A percentile compares a stretch with the other conserved stretches of the same genome.
phyloP scores from a whole-genome alignment of 2,329 filamentous ascomycete species.

The Sporothrix dimorphospora region DNA sequence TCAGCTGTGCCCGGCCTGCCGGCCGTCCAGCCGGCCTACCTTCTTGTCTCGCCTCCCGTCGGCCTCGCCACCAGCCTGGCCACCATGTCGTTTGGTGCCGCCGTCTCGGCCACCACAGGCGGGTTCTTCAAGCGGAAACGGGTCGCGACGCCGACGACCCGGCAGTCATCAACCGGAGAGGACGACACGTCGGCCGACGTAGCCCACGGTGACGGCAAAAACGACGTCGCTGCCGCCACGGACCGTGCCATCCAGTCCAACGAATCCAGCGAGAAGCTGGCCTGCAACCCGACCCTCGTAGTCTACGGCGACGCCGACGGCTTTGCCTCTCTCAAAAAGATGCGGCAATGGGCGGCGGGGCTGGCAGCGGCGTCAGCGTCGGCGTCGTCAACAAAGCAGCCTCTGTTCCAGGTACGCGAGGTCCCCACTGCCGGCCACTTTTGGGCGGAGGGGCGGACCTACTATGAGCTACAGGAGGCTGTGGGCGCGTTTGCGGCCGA shows the following conservation, averaged over 20 bases:
- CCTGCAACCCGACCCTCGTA: slow-evolving; percentile 64
- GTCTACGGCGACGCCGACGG: slow-evolving; percentile 76
- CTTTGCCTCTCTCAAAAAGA: slow-evolving; percentile 68
- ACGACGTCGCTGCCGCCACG: neutral
- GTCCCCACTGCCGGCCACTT: slow-evolving; percentile 58
- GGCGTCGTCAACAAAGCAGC: neutral
- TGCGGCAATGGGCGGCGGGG: slow-evolving; percentile 65
- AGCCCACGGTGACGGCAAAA: neutral
- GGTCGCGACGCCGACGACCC: slow-evolving; percentile 27
- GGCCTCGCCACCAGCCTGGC: slow-evolving; percentile 63
- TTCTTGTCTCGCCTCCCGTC: slow-evolving; percentile 70
- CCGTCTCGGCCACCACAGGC: slow-evolving; percentile 19
- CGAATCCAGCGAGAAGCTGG: slow-evolving; percentile 56
- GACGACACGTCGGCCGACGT: neutral
- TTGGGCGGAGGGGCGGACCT: slow-evolving; percentile 53
- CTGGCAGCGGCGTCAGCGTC: slow-evolving; percentile 45
- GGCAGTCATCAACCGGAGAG: neutral
- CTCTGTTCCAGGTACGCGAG: slow-evolving; percentile 48
- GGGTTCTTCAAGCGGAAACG: slow-evolving; percentile 22
- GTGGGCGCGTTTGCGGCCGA: slow-evolving; percentile 39
- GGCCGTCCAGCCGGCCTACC: slow-evolving; percentile 53
- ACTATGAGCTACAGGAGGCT: slow-evolving; percentile 41
- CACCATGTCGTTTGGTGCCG: slow-evolving; percentile 59
- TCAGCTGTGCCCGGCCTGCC: slow-evolving; percentile 43
- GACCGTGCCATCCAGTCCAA: neutral